A percentile compares a stretch with the other conserved stretches of the same genome.
Conservation (phyloP, 2,329 filamentous ascomycete species). For the Thelonectria rubi region DNA sequence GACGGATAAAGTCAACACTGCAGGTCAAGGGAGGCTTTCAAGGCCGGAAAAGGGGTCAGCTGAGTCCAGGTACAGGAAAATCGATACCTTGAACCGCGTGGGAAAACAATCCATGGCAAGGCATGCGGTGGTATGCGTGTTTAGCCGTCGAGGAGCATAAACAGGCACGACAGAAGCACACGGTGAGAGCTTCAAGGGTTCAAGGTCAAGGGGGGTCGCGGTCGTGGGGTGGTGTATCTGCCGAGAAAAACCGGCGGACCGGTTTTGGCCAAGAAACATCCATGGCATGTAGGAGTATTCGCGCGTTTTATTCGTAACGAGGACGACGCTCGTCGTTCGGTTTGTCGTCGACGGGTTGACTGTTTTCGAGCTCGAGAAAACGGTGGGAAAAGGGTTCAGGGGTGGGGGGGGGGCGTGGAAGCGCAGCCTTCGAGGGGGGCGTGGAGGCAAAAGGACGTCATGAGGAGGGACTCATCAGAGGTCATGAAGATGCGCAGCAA, state of each 20-base stretch:
- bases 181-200: not conserved
- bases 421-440: not conserved
- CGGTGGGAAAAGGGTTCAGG: not conserved
- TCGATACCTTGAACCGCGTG: not conserved
- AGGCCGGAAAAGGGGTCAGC: not conserved
- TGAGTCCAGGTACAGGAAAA: not conserved
- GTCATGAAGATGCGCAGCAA: not conserved
- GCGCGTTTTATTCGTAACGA: not conserved
- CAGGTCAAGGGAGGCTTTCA: not conserved
- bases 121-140: constrained; percentile 14
- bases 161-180: not conserved
- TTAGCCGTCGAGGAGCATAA: constrained; percentile 4
- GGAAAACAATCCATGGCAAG: not conserved
- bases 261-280: not conserved
- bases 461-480: not conserved
- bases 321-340: not conserved
- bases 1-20: not conserved
- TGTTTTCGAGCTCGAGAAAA: not conserved
- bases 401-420: not conserved
- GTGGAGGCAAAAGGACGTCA: not conserved
- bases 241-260: not conserved
- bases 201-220: not conserved
- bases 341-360: not conserved
- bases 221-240: not conserved
- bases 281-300: not conserved